Percentiles rank a stretch among this genome's conserved stretches.
These are phyloP conservation scores for Calocera viscosa DNA, from an alignment of 768 basidiomycete species.

Conservation along the genomic window DNA sequence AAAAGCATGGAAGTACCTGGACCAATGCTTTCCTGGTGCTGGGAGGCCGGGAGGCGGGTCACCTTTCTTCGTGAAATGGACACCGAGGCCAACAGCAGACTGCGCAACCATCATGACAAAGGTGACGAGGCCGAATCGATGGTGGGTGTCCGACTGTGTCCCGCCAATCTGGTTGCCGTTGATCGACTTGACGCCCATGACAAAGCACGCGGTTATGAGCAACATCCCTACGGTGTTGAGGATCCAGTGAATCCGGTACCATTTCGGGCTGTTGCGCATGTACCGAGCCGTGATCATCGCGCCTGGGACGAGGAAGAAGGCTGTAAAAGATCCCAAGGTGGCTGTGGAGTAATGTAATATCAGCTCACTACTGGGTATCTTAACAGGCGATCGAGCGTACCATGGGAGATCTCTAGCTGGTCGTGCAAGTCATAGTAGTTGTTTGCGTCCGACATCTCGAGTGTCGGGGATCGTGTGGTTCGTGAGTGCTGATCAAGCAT, in stretches of 20 bases:
- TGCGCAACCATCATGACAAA: neutral
- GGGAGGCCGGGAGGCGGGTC: neutral
- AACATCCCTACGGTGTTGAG: neutral
- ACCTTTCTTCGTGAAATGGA: neutral
- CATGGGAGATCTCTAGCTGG: slow-evolving; percentile 3
- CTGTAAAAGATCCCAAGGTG: neutral
- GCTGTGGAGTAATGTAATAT: neutral
- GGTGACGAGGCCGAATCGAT: neutral
- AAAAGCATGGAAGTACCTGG: neutral
- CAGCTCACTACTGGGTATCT: no score
- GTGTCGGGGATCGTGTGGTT: neutral
- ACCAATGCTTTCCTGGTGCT: neutral
- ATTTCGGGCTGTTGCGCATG: neutral
- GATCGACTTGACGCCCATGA: slow-evolving; percentile 5
- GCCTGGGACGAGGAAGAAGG: neutral
- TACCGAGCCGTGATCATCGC: neutral
- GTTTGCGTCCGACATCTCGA: neutral
- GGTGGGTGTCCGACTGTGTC: neutral
- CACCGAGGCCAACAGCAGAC: neutral
- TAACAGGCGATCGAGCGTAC: neutral
- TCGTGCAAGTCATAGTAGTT: slow-evolving; percentile 5
- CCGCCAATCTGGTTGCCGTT: slow-evolving; percentile 5
- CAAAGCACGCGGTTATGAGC: neutral
- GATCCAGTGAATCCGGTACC: slow-evolving; percentile 1
- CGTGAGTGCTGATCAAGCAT: neutral